These are phyloP conservation scores for Exsudoporus floridanus DNA, from an alignment of 1,284 basidiomycete genomes.

Conservation along the genomic window DNA sequence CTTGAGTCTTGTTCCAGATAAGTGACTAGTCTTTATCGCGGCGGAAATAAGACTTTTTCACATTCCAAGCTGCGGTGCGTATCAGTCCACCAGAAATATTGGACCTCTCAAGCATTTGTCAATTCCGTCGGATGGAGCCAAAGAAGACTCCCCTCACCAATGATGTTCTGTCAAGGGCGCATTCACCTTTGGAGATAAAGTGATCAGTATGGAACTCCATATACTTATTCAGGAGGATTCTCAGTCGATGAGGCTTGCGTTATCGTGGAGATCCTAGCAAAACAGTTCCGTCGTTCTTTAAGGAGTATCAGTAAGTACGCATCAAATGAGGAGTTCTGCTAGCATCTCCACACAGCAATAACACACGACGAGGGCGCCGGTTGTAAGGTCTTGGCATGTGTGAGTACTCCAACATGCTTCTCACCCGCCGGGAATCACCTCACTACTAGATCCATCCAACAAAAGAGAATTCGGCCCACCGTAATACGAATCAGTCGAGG, in stretches of 20 bases:
- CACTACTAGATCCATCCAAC: conserved; percentile 4
- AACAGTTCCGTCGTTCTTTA: neutral
- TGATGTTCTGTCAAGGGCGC: neutral
- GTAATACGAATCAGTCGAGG: conserved; percentile 15
- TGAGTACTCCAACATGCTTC: neutral
- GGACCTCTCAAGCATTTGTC: conserved; percentile 6
- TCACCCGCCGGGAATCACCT: neutral
- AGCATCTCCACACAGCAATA: conserved; percentile 4
- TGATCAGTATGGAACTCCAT: conserved; percentile 5
- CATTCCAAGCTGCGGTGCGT: neutral
- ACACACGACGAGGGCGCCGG: neutral
- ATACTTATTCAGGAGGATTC: neutral
- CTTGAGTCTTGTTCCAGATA: neutral
- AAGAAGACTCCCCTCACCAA: neutral
- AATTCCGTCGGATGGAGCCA: neutral
- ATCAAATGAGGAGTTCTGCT: conserved; percentile 5
- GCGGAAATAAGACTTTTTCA: conserved; percentile 16
- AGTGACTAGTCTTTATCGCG: conserved; percentile 5
- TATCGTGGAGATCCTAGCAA: conserved; percentile 14
- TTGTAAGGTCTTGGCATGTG: neutral
- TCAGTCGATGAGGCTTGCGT: conserved; percentile 9
- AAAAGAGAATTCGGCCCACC: conserved; percentile 1
- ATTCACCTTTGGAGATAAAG: conserved; percentile 6
- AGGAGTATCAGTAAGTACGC: neutral
- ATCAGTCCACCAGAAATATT: conserved; percentile 1